Evolutionary conservation across 768 basidiomycete species (phyloP).

Genomic region (Dictyophora rubrovolvata): DNA sequence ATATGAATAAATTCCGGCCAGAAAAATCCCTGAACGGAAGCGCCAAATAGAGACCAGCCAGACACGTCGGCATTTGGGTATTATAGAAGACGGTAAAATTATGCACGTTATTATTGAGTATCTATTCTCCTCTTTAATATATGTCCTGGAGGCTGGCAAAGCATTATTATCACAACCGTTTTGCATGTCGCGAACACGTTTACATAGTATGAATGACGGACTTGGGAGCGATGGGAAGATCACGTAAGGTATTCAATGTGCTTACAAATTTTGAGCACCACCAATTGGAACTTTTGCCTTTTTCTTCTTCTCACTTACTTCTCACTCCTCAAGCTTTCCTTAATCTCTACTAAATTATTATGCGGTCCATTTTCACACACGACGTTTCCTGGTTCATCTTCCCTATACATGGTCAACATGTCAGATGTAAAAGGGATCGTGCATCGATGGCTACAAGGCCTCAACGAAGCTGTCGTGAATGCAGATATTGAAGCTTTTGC

Average conservation of each 20-base stretch:
- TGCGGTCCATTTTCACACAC: not conserved
- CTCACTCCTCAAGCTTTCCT: too few relatives aligned
- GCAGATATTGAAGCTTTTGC: slow-evolving; percentile 17
- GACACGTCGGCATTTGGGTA: not conserved
- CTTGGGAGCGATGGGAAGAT: too few relatives aligned
- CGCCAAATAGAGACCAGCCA: not conserved
- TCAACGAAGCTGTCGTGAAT: slow-evolving; percentile 15
- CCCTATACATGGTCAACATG: not conserved
- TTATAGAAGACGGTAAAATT: slow-evolving; percentile 1
- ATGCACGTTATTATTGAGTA: too few relatives aligned
- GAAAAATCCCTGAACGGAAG: not conserved
- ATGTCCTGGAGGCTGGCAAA: slow-evolving; percentile 29
- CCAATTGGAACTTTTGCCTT: too few relatives aligned
- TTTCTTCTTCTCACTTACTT: too few relatives aligned
- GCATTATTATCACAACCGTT: slow-evolving; percentile 14
- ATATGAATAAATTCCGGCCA: not conserved
- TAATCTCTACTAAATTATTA: not conserved
- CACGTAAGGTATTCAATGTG: too few relatives aligned
- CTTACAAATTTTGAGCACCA: too few relatives aligned
- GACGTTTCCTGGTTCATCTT: not conserved
- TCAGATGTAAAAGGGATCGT: not conserved
- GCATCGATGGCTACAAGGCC: slow-evolving; percentile 22
- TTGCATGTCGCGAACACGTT: slow-evolving; percentile 12
- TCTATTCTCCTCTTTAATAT: slow-evolving; percentile 14
- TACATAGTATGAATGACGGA: too few relatives aligned